Base-by-base conservation (phyloP, 768 basidiomycete genomes). In the Infundibulicybe gibba region DNA sequence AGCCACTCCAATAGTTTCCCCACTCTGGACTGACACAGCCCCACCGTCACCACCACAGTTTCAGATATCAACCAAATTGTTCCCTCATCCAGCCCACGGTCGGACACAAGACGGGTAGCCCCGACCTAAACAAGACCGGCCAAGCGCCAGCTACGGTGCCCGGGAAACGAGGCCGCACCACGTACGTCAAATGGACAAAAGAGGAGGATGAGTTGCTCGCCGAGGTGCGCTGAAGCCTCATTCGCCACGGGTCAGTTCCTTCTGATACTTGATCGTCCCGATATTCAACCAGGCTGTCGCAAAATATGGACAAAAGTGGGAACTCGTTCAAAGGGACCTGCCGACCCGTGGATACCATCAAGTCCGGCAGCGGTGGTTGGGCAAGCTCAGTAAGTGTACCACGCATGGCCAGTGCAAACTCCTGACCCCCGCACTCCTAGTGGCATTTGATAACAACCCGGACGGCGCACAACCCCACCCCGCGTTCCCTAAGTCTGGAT, bases 161-260 rank as follows among this genome's bases (percentile, higher is more conserved):
- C 13, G 45, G 46, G 13, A 67, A 62, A 44, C 59, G 70, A 41
- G 63, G 62, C 37, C 57, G 68, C 30, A 71, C 66, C 47, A 68
- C 71, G 8, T 72, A 72, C 44, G 55, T 68, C 41, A 71, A 71
- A 41, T 71, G 71, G 69, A 72, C 60, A 17, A 71, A 65, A 43
- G 69, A 71, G 46, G 71, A 71, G 43, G 70, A 71, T 32, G 69
- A 70, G 15, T 55, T 71, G 2, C 56, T 72, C 14, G 59, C 66
- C 5, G 65, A 71, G 54, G 70, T 69, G 42, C 6, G 57, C 44
- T 44, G 1, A 3, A 46, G 12, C 13, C 33, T 45, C 17, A 10
- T 15, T 10, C 33, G 15, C 33, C 33, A 34, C 33, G 15, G 33
- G 15, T 34, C 33, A 15, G 33, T 10, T 10, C 10, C 33, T 34